phyloP scores from a whole-genome alignment of 2,329 filamentous ascomycete species.

The Penicillium sp. region DNA sequence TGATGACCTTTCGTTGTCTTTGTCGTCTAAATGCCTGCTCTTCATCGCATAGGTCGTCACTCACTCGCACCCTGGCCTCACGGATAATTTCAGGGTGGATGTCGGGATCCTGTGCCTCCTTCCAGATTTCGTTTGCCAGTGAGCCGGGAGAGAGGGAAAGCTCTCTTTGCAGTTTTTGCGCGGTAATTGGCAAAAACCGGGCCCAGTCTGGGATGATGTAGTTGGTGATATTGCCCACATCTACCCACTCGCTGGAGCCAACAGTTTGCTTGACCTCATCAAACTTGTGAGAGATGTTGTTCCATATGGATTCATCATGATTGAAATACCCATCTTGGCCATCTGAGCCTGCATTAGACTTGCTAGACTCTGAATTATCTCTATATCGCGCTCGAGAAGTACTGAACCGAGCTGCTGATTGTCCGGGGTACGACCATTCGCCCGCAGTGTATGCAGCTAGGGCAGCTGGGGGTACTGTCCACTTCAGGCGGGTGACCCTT shows the following conservation, averaged over 20 bases:
- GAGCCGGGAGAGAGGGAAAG: constrained; percentile 84
- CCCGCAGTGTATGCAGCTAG: constrained; percentile 31
- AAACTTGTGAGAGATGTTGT: constrained; percentile 52
- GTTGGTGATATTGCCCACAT: constrained; percentile 60
- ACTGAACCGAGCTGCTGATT: constrained; percentile 27
- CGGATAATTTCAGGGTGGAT: constrained; percentile 84
- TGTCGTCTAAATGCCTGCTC: constrained; percentile 73
- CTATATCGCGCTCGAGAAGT: constrained; percentile 17
- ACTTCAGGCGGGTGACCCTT: constrained; percentile 33
- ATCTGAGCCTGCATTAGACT: background rate
- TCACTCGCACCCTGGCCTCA: constrained; percentile 78
- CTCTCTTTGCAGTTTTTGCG: constrained; percentile 82
- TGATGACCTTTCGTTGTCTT: constrained; percentile 66
- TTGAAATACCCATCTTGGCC: constrained; percentile 12
- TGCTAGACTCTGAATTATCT: constrained; percentile 14
- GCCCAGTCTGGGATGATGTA: constrained; percentile 82
- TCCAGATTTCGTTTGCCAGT: constrained; percentile 89
- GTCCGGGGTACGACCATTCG: constrained; percentile 26
- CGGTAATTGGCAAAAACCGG: constrained; percentile 68
- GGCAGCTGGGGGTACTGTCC: constrained; percentile 38
- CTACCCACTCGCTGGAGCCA: constrained; percentile 43
- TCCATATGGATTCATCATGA: constrained; percentile 44
- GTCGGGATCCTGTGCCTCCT: constrained; percentile 78
- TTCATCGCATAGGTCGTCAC: constrained; percentile 75
- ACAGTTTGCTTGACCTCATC: constrained; percentile 43